These are phyloP conservation scores for Piper longum DNA, from an alignment of 164 flowering plant species.

Conservation along the genomic window DNA sequence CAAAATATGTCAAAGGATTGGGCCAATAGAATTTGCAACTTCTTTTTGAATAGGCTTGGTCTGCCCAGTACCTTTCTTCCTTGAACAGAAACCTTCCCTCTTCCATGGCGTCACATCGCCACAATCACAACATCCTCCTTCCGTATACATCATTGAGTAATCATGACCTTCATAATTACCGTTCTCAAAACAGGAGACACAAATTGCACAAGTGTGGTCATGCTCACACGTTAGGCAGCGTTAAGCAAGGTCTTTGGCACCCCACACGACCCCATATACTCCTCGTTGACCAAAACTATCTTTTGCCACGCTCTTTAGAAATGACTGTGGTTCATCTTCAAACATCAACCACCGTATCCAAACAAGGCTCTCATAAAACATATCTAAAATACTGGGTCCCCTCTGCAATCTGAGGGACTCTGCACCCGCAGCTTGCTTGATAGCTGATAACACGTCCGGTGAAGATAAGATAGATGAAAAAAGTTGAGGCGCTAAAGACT, in stretches of 20 bases:
- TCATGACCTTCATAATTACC: constrained; percentile 89
- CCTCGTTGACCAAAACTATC: constrained; percentile 55
- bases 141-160: constrained; percentile 70
- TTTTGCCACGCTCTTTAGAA: constrained; percentile 30
- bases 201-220: constrained; percentile 97
- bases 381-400: constrained; percentile 18
- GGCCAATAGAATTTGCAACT: constrained; percentile 46
- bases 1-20: constrained; percentile 56
- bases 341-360: constrained; percentile 99
- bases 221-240: constrained; percentile 81
- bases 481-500: constrained; percentile 22
- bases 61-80: constrained; percentile 83
- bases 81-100: constrained; percentile 88
- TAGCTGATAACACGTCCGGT: constrained; percentile 31
- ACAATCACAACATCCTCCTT: constrained; percentile 98
- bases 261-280: constrained; percentile 97
- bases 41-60: constrained; percentile 65
- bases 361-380: constrained; percentile 41
- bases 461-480: constrained; percentile 53
- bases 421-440: constrained; percentile 7
- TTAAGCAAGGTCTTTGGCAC: constrained; percentile 73
- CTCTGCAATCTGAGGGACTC: constrained; percentile 10
- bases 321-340: constrained; percentile 41
- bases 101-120: constrained; percentile 98
- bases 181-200: constrained; percentile 92